These are phyloP conservation scores for Ceriops zippeliana DNA, from an alignment of 345 rosid genomes.

Conservation along the genomic window DNA sequence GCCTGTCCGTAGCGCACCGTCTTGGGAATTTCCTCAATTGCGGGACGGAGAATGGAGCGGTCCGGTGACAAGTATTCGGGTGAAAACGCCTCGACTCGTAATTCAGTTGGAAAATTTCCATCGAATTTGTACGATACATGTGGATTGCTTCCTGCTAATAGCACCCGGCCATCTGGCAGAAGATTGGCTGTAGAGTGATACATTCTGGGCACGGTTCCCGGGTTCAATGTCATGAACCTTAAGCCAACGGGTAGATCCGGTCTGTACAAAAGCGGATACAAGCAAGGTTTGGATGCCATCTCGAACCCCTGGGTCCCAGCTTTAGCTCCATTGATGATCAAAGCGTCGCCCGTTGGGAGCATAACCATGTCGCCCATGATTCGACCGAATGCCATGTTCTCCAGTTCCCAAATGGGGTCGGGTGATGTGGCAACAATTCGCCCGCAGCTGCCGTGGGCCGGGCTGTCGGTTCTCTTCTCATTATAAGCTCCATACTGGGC, in stretches of 20 bases:
- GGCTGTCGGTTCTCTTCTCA: slow-evolving; percentile 29
- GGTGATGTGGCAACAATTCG: slow-evolving; percentile 23
- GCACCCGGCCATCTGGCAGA: slow-evolving; percentile 72
- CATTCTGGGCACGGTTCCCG: slow-evolving; percentile 77
- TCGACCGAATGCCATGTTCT: slow-evolving; percentile 82
- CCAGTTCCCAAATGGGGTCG: slow-evolving; percentile 41
- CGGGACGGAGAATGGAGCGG: slow-evolving; percentile 67
- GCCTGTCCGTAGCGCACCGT: slow-evolving; percentile 24
- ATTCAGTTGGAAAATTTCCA: slow-evolving; percentile 63
- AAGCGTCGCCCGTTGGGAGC: slow-evolving; percentile 71
- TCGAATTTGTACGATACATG: slow-evolving; percentile 63
- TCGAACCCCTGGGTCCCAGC: slow-evolving; percentile 47
- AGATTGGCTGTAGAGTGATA: slow-evolving; percentile 91
- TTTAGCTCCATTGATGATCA: slow-evolving; percentile 86
- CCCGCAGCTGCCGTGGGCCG: slow-evolving; percentile 26
- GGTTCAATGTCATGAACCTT: slow-evolving; percentile 45
- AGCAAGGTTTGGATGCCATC: slow-evolving; percentile 44
- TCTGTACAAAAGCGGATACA: slow-evolving; percentile 63
- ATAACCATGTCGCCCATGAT: slow-evolving; percentile 93
- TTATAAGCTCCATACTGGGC: slow-evolving; percentile 76
- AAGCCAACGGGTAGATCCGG: slow-evolving; percentile 40
- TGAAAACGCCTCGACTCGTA: slow-evolving; percentile 81
- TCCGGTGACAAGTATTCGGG: slow-evolving; percentile 78
- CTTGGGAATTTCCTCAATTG: slow-evolving; percentile 26
- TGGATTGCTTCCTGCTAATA: slow-evolving; percentile 89